Percentiles rank a stretch among this genome's conserved stretches.
phyloP scores from a whole-genome alignment of 768 basidiomycete species.

The Leccinum pellstonianum region DNA sequence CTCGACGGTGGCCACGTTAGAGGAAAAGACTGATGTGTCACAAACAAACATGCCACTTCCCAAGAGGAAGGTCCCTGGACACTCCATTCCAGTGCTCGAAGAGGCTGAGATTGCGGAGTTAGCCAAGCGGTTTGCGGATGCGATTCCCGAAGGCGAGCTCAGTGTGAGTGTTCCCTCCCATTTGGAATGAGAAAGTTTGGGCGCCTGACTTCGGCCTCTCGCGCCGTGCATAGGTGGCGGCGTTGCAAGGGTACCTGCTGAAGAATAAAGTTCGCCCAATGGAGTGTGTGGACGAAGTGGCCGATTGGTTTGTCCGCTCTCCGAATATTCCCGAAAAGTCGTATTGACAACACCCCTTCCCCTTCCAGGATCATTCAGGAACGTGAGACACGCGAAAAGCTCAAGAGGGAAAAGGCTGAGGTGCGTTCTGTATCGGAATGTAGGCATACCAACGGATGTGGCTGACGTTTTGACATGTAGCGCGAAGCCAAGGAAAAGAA shows the following conservation, averaged over 20 bases:
- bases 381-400: constrained; percentile 78
- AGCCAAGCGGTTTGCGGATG: constrained; percentile 78
- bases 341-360: constrained; percentile 1
- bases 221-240: constrained; percentile 57
- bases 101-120: constrained; percentile 76
- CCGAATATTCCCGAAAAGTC: constrained; percentile 4
- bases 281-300: constrained; percentile 80
- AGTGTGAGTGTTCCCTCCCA: constrained; percentile 53
- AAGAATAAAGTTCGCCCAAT: constrained; percentile 90
- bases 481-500: constrained; percentile 80
- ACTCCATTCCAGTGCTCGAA: constrained; percentile 65
- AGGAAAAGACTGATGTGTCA: constrained; percentile 45
- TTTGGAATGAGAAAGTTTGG: neutral
- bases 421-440: constrained; percentile 28
- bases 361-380: constrained; percentile 60
- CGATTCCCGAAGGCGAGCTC: constrained; percentile 84
- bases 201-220: neutral
- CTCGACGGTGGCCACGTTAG: constrained; percentile 8
- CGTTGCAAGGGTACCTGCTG: constrained; percentile 81
- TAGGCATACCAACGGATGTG: neutral
- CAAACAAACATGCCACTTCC: constrained; percentile 67
- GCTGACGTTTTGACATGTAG: constrained; percentile 37
- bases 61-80: constrained; percentile 58
- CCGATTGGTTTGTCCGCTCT: constrained; percentile 53
- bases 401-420: constrained; percentile 77